Base-by-base conservation (phyloP, 2,329 filamentous ascomycete genomes). In the Aspergillus ibericus region DNA sequence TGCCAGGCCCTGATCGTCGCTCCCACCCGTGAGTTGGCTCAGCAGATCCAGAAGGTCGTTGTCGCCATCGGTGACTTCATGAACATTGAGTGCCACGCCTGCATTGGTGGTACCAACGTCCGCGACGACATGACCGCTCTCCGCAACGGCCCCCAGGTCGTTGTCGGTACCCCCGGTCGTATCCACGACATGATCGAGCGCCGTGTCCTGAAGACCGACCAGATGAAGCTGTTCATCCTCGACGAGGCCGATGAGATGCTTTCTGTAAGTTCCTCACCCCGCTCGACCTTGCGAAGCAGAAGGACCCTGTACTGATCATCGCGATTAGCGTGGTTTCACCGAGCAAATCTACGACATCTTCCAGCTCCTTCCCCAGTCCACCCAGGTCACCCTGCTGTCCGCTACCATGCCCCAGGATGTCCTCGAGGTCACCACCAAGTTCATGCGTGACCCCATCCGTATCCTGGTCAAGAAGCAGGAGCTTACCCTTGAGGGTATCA, bases 301-400 rank as follows among this genome's bases (percentile, higher is more conserved):
- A 25, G 32, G 4, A 20, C 57, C 27, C n/a, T 55, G 29, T 63
- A 59, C 58, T 60, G 35, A 61, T 46, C 27, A 48, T 42, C 25
- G 66, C 48, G 15, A 51, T 27, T 36, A 91, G 86, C 93, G 93
- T 75, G 95, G 95, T 85, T 99, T 99, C 88, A 96, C 93, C 73
- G 95, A 99, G 85, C 95, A 99, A 85, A 99, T 99, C 83, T 99
- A 99, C 86, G 95, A 99, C 81, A 96, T 99, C 82, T 99, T 97
- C 89, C 93, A 96, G 83, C 91, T 97, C 62, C 90, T 99, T 56
- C 95, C 95, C 59, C 95, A 96, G 82, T 93, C 92, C 64, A 99
- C 93, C 77, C 95, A 99, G 86, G 95, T 99, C 68, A 93, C 98
- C 69, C 91, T 99, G 59, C 88, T 99, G 57, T 98, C 95, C 60